phyloP scores from a whole-genome alignment of 352 stramenopile species.

The Globisporangium okanoganense region DNA sequence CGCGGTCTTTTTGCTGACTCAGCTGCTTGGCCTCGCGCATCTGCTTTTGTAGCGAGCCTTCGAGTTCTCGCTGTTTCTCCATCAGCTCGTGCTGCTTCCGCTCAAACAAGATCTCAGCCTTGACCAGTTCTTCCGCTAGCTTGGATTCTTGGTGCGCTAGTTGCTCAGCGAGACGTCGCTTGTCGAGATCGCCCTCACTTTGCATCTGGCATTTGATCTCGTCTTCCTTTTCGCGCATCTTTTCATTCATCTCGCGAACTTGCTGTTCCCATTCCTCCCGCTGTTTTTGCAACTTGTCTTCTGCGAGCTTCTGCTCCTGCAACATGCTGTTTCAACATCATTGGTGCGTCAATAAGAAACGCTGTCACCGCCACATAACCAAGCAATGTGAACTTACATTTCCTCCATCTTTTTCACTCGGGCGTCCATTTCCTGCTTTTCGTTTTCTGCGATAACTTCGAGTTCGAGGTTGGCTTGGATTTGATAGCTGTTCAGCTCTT shows the following conservation, averaged over 20 bases:
- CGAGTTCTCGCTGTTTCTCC: conserved; percentile 57
- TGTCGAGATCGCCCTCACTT: conserved; percentile 71
- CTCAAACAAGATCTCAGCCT: conserved; percentile 75
- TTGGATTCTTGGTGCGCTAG: conserved; percentile 72
- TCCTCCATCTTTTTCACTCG: conserved; percentile 73
- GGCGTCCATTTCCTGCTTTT: conserved; percentile 77
- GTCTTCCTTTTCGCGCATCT: conserved; percentile 68
- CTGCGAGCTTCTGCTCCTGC: conserved; percentile 44
- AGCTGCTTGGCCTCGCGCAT: conserved; percentile 74
- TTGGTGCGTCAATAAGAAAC: no score
- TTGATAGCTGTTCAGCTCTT: conserved; percentile 78
- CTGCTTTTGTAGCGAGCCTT: conserved; percentile 71
- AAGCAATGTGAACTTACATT: conserved; percentile 45
- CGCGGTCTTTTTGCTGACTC: conserved; percentile 68
- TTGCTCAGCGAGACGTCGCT: conserved; percentile 66
- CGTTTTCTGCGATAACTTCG: conserved; percentile 51
- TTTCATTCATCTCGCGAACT: conserved; percentile 59
- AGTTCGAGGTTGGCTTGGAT: conserved; percentile 55
- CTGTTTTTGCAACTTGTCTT: conserved; percentile 63
- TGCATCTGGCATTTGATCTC: conserved; percentile 76
- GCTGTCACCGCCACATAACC: no score
- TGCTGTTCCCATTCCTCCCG: conserved; percentile 70
- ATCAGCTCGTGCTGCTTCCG: conserved; percentile 71
- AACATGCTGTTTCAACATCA: conserved; percentile 33
- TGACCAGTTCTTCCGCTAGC: conserved; percentile 70